A percentile compares a stretch with the other conserved stretches of the same genome.
phyloP scores from a whole-genome alignment of 2,329 filamentous ascomycete genomes.

The Calonectria ilicicola region DNA sequence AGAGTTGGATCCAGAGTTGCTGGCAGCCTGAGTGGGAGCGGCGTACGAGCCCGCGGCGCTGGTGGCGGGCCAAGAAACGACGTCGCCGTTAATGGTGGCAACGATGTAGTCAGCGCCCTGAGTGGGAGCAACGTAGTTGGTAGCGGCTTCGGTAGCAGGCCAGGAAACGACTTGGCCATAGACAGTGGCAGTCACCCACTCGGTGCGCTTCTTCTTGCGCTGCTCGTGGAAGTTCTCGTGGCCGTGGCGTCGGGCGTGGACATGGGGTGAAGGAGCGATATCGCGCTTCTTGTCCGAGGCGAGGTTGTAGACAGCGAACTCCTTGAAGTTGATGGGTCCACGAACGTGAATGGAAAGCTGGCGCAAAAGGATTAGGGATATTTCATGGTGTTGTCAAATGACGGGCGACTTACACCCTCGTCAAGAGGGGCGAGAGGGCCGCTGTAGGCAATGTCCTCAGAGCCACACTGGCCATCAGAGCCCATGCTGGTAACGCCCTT shows the following conservation, averaged over 20 bases:
- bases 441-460: constrained; percentile 62
- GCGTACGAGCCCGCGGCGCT: constrained; percentile 63
- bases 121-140: constrained; percentile 61
- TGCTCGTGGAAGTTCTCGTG: constrained; percentile 64
- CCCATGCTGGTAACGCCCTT: constrained; percentile 73
- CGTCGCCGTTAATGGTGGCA: constrained; percentile 69
- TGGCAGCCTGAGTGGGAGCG: constrained; percentile 46
- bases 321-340: constrained; percentile 74
- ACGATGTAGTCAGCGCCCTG: constrained; percentile 53
- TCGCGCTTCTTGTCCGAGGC: constrained; percentile 47
- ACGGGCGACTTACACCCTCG: constrained; percentile 70
- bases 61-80: constrained; percentile 62
- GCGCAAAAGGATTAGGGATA: not conserved
- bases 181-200: constrained; percentile 67
- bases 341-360: constrained; percentile 80
- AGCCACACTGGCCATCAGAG: constrained; percentile 64
- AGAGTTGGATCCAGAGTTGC: constrained; percentile 31
- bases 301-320: constrained; percentile 78
- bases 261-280: constrained; percentile 38
- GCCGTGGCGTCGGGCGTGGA: constrained; percentile 51
- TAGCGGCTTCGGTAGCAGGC: constrained; percentile 51
- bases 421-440: constrained; percentile 76
- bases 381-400: not conserved
- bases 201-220: constrained; percentile 58
- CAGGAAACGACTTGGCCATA: constrained; percentile 69